Conservation (phyloP, 257 asterid species). For the Schizonepeta tenuifolia region DNA sequence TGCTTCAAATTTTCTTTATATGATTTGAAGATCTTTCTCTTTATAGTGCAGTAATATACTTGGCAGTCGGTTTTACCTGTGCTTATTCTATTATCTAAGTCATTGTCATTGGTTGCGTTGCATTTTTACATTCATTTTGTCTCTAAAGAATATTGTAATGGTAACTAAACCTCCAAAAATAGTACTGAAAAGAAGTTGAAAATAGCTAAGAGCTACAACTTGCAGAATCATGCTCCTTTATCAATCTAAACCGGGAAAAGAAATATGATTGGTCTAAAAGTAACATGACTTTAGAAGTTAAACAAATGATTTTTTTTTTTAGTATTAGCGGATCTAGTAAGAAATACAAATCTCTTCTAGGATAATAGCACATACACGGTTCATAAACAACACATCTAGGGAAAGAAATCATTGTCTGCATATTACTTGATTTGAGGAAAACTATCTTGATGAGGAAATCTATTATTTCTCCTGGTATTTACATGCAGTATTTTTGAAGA, state of each 20-base stretch:
- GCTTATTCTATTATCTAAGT: neutral
- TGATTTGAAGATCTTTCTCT: neutral
- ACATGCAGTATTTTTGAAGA: too few species aligned
- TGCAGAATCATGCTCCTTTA: slow-evolving; percentile 1
- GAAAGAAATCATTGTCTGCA: too few species aligned
- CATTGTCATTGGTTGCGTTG: neutral
- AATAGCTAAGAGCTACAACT: neutral
- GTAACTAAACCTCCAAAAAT: neutral
- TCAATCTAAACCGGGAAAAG: neutral
- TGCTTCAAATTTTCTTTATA: neutral
- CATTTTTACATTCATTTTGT: slow-evolving; percentile 13
- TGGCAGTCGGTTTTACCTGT: neutral
- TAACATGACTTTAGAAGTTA: neutral
- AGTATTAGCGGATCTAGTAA: neutral
- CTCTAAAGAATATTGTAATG: neutral
- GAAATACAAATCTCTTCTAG: neutral
- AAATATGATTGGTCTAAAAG: neutral
- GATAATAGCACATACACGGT: too few species aligned
- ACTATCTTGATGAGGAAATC: too few species aligned
- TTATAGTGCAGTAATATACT: neutral
- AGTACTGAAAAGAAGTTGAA: neutral
- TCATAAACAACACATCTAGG: too few species aligned
- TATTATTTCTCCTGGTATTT: too few species aligned
- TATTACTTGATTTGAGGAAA: too few species aligned
- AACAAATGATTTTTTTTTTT: too few species aligned